phyloP scores from a whole-genome alignment of 1,139 yeast species.

The Kodamaea sp. region DNA sequence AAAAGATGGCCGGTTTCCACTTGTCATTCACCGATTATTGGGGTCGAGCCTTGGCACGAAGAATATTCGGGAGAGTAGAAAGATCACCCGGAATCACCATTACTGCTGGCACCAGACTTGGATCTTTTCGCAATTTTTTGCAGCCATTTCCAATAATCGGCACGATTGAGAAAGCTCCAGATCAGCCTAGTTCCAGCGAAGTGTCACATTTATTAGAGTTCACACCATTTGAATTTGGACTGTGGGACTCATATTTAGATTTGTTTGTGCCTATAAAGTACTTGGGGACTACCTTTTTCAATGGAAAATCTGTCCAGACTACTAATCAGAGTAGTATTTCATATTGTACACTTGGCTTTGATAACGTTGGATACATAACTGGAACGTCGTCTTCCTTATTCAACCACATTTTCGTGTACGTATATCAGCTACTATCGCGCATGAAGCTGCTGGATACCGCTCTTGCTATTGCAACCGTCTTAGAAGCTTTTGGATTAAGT shows the following conservation, averaged over 20 bases:
- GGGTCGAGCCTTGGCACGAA: constrained; percentile 58
- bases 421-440: constrained; percentile 42
- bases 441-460: constrained; percentile 36
- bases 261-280: constrained; percentile 52
- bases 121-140: constrained; percentile 26
- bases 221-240: constrained; percentile 67
- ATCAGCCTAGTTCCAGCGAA: constrained; percentile 16
- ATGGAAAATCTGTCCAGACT: constrained; percentile 23
- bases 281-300: constrained; percentile 48
- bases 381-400: constrained; percentile 74
- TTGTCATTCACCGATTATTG: constrained; percentile 64
- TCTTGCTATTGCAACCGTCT: constrained; percentile 40
- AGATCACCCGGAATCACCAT: constrained; percentile 38
- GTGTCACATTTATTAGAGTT: constrained; percentile 47
- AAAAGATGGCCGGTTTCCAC: constrained; percentile 50
- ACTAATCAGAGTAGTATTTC: constrained; percentile 22
- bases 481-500: constrained; percentile 48
- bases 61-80: constrained; percentile 37
- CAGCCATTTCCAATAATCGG: constrained; percentile 45
- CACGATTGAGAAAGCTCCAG: constrained; percentile 32
- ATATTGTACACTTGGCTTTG: constrained; percentile 56
- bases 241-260: constrained; percentile 53
- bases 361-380: constrained; percentile 67
- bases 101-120: constrained; percentile 25
- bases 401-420: constrained; percentile 48